Conservation (phyloP, 73 alveolate genomes). For the Breviolum minutum region DNA sequence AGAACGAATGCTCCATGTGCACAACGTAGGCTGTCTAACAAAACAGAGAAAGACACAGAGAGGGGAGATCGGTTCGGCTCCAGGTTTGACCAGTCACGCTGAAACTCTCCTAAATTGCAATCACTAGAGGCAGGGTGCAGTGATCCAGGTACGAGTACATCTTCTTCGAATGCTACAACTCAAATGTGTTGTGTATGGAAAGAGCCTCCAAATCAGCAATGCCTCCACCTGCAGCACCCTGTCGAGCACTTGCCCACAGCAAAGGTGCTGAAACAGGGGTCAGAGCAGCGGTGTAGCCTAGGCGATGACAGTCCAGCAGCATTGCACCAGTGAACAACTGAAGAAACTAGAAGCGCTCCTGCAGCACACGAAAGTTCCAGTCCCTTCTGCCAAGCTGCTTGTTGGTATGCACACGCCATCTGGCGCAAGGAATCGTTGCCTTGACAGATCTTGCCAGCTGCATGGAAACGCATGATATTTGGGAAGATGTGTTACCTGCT, state of each 20-base stretch:
- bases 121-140: too few relatives aligned
- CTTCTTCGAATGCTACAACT: not conserved
- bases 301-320: too few relatives aligned
- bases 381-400: not conserved
- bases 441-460: not conserved
- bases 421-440: conserved; percentile 76
- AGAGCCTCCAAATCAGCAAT: conserved; percentile 75
- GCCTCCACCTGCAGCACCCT: conserved; percentile 95
- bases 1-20: conserved; percentile 81
- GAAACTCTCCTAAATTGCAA: too few relatives aligned
- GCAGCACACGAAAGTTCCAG: not conserved
- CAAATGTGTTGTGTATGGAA: not conserved
- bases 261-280: conserved; percentile 82
- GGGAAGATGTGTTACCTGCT: too few relatives aligned
- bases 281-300: conserved; percentile 78
- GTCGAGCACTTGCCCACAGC: conserved; percentile 74
- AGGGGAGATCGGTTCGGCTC: not conserved
- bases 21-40: conserved; percentile 88
- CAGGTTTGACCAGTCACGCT: too few relatives aligned
- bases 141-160: too few relatives aligned
- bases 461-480: not conserved
- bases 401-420: conserved; percentile 85
- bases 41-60: not conserved
- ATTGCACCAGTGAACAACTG: not conserved
- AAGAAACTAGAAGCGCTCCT: not conserved